Conservation (phyloP, 179 eudicot species). For the Pouteria campechiana region DNA sequence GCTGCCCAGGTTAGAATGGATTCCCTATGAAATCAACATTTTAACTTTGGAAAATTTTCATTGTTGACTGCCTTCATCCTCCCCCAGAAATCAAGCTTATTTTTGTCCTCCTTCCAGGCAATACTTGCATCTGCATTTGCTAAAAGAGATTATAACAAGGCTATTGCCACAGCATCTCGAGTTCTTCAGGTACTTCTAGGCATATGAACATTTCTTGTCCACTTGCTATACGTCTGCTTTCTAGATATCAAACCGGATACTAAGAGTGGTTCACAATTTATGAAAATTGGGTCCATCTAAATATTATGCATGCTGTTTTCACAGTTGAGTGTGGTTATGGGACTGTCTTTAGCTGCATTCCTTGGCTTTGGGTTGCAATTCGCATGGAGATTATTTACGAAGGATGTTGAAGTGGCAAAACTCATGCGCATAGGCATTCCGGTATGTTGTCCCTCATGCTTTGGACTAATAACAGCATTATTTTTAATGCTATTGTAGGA, state of each 20-base stretch:
- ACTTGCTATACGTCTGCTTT: no score
- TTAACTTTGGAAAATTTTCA: background rate
- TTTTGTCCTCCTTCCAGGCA: slow-evolving; percentile 29
- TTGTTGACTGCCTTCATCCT: background rate
- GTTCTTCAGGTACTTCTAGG: slow-evolving; percentile 44
- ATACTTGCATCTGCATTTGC: slow-evolving; percentile 82
- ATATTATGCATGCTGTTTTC: no score
- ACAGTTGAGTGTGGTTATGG: slow-evolving; percentile 38
- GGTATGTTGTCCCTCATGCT: slow-evolving; percentile 11
- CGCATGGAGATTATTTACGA: slow-evolving; percentile 20
- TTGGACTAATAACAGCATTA: background rate
- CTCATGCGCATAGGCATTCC: slow-evolving; percentile 32
- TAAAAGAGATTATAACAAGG: slow-evolving; percentile 38
- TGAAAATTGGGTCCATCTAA: no score
- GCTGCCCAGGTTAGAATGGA: slow-evolving; percentile 47
- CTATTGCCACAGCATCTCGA: slow-evolving; percentile 54
- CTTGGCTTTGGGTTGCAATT: slow-evolving; percentile 21
- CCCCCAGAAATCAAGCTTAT: background rate
- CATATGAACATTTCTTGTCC: no score
- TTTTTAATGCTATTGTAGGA: background rate
- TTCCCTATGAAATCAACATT: background rate
- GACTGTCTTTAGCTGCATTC: slow-evolving; percentile 12
- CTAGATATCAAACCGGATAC: no score
- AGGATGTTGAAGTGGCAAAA: slow-evolving; percentile 23
- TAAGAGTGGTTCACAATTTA: no score